A percentile compares a stretch with the other conserved stretches of the same genome.
These are phyloP conservation scores for Microsporum audouinii DNA, from an alignment of 2,329 filamentous ascomycete species.

Conservation along the genomic window DNA sequence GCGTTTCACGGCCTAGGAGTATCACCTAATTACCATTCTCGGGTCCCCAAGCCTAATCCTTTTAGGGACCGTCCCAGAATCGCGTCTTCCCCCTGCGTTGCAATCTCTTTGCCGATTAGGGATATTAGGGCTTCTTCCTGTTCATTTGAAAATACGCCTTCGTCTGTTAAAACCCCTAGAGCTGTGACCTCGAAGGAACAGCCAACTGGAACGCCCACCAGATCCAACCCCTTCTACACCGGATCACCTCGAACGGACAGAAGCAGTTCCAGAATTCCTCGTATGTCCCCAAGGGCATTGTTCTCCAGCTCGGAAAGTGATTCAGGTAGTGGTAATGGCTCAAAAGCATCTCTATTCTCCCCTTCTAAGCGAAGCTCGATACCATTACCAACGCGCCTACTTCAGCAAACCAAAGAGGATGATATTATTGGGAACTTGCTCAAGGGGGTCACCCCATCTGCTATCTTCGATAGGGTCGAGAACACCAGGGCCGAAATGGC, in stretches of 20 bases:
- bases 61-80: slow-evolving; percentile 8
- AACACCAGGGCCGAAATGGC: background rate
- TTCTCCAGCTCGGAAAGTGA: background rate
- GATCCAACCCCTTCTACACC: background rate
- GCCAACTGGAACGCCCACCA: background rate
- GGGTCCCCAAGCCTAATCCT: slow-evolving; percentile 8
- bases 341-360: slow-evolving; percentile 9
- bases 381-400: slow-evolving; percentile 12
- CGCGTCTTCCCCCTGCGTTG: background rate
- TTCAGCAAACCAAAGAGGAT: slow-evolving; percentile 7
- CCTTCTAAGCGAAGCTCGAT: slow-evolving; percentile 13
- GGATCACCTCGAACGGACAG: background rate
- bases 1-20: background rate
- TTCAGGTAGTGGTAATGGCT: background rate
- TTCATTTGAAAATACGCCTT: slow-evolving; percentile 6
- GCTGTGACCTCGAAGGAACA: background rate
- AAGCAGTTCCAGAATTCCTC: slow-evolving; percentile 11
- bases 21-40: background rate
- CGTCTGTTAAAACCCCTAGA: background rate
- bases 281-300: slow-evolving; percentile 10
- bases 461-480: background rate
- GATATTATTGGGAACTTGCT: background rate
- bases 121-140: slow-evolving; percentile 8
- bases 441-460: background rate
- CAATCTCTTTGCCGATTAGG: background rate